Evolutionary conservation across 148 eudicot genomes (phyloP), one percentile per base, ranked within the genome.

Genomic region (Vaccinium darrowii): DNA sequence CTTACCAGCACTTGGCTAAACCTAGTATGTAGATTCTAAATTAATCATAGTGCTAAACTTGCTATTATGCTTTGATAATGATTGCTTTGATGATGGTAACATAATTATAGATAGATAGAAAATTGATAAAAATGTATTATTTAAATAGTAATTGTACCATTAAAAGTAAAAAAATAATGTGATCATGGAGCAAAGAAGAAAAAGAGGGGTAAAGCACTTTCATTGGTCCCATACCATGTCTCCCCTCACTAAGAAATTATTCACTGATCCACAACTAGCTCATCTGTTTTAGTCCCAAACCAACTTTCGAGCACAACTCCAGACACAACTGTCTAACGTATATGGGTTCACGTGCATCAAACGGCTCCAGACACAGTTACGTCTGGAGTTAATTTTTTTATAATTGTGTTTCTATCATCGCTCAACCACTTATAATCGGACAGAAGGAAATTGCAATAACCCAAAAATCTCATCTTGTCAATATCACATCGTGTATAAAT

Each of bases 61-160:
- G 87, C 87, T 81, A 73, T 78, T 85, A 82, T 89, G 79, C 84
- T 86, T 10, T 86, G 90, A 90, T 80, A 90, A 91, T 88, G 92
- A 93, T 90, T 90, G 88, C 90, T 83, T 83, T 58, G 65, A 75
- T 83, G 80, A 90, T 88, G 88, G 91, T 88, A 88, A 85, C 89
- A 85, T 84, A 86, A 90, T 88, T 83, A 90, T 84, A 88, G 79
- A 87, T 60, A 77, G 43, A 84, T 27, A 76, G 85, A 86, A 87
- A 85, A 87, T 6, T 0, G 86, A 60, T 33, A 7, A 9, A 47
- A 30, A 80, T 56, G 72, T 83, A 65, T 71, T 27, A 65, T 72
- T 72, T 77, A 77, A 50, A 10, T 50, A 8, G 23, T 58, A 88
- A 86, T 88, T 60, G 91, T 88, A 86, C 90, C 83, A 85, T 85